Evolutionary conservation across 2,329 filamentous ascomycete genomes (phyloP).

Genomic region (Hypoxylon sp.): DNA sequence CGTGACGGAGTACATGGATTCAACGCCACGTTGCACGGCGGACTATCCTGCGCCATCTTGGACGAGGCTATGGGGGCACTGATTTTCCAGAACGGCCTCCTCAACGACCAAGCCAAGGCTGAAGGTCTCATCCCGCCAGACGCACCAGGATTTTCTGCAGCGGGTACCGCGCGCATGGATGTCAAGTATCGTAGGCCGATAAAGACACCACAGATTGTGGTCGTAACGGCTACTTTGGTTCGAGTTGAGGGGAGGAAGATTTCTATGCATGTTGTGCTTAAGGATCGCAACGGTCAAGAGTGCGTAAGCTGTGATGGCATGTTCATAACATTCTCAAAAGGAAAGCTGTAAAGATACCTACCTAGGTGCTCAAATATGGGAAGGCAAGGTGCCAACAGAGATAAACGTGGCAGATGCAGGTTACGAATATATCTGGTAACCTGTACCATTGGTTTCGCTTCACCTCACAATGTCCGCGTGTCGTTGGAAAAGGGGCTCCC

Average conservation of each 20-base stretch:
- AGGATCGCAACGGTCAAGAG: constrained; percentile 19
- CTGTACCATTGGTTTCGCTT: too few relatives aligned
- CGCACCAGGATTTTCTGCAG: constrained; percentile 13
- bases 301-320: constrained; percentile 28
- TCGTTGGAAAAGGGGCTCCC: background rate
- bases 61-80: constrained; percentile 48
- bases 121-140: constrained; percentile 25
- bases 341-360: background rate
- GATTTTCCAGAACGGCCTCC: constrained; percentile 35
- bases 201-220: constrained; percentile 33
- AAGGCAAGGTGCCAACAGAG: too few relatives aligned
- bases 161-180: constrained; percentile 37
- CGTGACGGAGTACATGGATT: constrained; percentile 44
- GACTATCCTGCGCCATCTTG: constrained; percentile 41
- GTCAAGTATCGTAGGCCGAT: constrained; percentile 38
- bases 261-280: constrained; percentile 34
- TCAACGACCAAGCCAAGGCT: constrained; percentile 18
- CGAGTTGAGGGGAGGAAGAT: constrained; percentile 38
- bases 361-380: too few relatives aligned
- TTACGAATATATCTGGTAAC: too few relatives aligned
- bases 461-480: too few relatives aligned
- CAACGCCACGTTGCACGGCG: constrained; percentile 46
- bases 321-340: constrained; percentile 16
- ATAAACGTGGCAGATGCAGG: too few relatives aligned
- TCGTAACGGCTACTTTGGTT: constrained; percentile 34